Evolutionary conservation across 1,139 yeast genomes (phyloP), one percentile per base, ranked within the genome.

Genomic region (Hansenula lynferdii): DNA sequence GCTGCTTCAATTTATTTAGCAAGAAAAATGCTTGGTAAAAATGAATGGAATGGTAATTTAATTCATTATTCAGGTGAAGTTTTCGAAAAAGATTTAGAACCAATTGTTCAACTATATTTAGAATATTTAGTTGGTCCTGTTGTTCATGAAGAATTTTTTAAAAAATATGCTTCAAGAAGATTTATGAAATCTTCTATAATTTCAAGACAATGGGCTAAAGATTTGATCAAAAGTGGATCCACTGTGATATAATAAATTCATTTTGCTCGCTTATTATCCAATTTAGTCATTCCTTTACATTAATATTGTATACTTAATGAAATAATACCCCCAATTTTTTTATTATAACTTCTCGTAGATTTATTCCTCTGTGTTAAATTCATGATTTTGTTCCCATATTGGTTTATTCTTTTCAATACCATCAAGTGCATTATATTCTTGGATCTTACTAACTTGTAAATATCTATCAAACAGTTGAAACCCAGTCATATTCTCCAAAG

Each of bases 51-150:
- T 57, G 86, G 85, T 8, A 89, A 87, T 61, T 69, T 89, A 49
- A 78, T 84, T 39, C 96, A 87, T 60, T 90, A 89, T 61, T 81
- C 94, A 28, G 96, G 96, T 25, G 97, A 95, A n/a, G 86, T 85
- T 60, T 74, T 80, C 27, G 85, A 81, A 45, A 74, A 68, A 30
- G 89, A 85, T 51, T 65, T 92, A 63, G 70, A 71, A 48, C 84
- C 83, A 29, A 80, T 87, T 43, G 77, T 85, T 39, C 80, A 78
- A 47, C 70, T 83, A 66, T 77, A 90, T 51, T 72, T 85, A 58
- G 86, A 83, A 57, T 90, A 85, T 60, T 69, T 92, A 49, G 77
- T 81, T 32, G 72, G 81, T 34, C 95, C 96, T n/a, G 85, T 87
- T 36, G 80, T 79, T 44, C 96, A 90, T 61, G 96, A 87, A 56